Evolutionary conservation across 345 rosid genomes (phyloP).

Genomic region (Camelina hispida): DNA sequence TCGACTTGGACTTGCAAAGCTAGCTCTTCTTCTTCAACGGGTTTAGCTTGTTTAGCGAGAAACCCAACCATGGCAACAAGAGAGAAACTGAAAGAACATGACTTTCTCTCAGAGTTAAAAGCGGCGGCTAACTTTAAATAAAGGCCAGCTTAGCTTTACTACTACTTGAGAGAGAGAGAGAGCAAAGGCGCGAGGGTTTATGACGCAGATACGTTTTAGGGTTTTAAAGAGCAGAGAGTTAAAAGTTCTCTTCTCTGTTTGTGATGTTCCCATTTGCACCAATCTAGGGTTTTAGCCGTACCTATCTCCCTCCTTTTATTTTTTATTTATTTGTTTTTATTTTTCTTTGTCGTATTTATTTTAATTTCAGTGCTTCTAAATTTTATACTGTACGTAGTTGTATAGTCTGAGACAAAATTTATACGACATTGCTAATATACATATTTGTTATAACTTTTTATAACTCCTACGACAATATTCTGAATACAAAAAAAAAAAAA

Average conservation of each 20-base stretch:
- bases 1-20: not conserved
- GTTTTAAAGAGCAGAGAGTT: conserved; percentile 35
- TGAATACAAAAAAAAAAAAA: too few relatives aligned
- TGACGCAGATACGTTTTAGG: conserved; percentile 32
- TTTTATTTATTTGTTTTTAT: not conserved
- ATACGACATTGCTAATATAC: too few relatives aligned
- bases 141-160: conserved; percentile 9
- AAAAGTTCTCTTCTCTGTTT: not conserved
- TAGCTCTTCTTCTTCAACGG: conserved; percentile 41
- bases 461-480: too few relatives aligned
- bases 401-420: too few relatives aligned
- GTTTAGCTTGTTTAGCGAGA: conserved; percentile 44
- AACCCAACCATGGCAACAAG: conserved; percentile 58
- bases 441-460: too few relatives aligned
- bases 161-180: too few relatives aligned
- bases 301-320: not conserved
- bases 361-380: not conserved
- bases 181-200: conserved; percentile 41
- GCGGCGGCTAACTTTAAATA: conserved; percentile 35
- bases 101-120: conserved; percentile 20
- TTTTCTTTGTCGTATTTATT: not conserved
- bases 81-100: conserved; percentile 39
- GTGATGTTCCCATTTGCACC: not conserved
- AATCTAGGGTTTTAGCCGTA: conserved; percentile 35
- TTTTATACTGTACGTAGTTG: not conserved